Base-by-base conservation (phyloP, 495 filamentous ascomycete species). In the Talaromyces proteolyticus region DNA sequence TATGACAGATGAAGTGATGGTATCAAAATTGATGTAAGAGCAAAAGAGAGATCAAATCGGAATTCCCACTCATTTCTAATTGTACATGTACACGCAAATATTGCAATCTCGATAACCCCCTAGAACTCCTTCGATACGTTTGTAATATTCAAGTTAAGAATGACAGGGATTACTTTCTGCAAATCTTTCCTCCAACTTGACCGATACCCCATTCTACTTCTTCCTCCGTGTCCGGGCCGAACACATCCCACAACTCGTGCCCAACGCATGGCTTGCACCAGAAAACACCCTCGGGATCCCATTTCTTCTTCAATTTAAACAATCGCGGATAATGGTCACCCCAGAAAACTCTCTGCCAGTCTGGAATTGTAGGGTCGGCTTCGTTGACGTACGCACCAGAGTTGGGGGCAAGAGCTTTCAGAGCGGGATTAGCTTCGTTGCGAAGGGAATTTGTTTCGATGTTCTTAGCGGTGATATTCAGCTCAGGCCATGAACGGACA, bases 371-470 rank as follows among this genome's bases (percentile, higher is more conserved):
- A 4, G 57, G 47, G 37, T 71, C 67, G 0, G 58, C 67, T 51
- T 73, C 67, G 54, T 74, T 78, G 42, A 72, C 47, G 48, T 71
- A 72, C 18, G 59, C 58, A 26, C 66, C 69, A 42, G 57, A 61
- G 26, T 65, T 58, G 8, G 66, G 67, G 6, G 64, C 60, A 25
- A 76, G 49, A 48, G 58, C 25, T 29, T 62, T 57, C 36, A 72
- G 39, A 67, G 39, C 70, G 5, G 25, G 25, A 12, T 29, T 29
- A 12, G 25, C 25, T 12, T 29, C 25, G 29, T 34, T 4, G 29
- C 29, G 29, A 14, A 34, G 29, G 29, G 29, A 34, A 10, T 34
- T 4, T 2, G 29, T 34, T 34, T 10, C 29, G 29, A 14, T 14
- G 2, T 8, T 14, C 14, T 34, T 34, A 14, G 8, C 14, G 29